A percentile compares a stretch with the other conserved stretches of the same genome.
Evolutionary conservation across 2,329 filamentous ascomycete species (phyloP).

Genomic region (Chaetomium sp.): DNA sequence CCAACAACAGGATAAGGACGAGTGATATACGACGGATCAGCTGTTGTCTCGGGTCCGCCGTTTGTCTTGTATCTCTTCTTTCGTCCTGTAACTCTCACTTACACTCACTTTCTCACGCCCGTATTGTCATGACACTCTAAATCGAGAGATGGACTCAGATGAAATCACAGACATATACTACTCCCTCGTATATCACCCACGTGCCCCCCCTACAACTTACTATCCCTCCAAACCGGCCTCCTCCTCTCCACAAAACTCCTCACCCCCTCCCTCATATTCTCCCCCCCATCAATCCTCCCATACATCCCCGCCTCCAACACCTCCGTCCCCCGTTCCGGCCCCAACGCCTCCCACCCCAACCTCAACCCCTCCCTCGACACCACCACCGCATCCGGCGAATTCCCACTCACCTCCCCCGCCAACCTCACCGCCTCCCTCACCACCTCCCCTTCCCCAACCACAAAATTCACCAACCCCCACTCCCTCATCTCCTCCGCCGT

Average conservation of each 20-base stretch:
- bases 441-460: conserved; percentile 45
- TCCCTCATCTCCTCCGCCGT: conserved; percentile 50
- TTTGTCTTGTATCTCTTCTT: too few species aligned
- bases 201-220: conserved; percentile 47
- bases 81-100: too few species aligned
- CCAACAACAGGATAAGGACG: too few species aligned
- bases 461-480: conserved; percentile 67
- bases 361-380: conserved; percentile 64
- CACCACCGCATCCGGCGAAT: conserved; percentile 70
- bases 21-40: too few species aligned
- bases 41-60: too few species aligned
- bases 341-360: conserved; percentile 64
- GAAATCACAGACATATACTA: background rate
- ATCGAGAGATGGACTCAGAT: background rate
- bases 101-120: too few species aligned
- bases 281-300: conserved; percentile 53
- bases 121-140: background rate
- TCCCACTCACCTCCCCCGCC: conserved; percentile 55
- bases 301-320: conserved; percentile 53
- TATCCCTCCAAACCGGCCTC: conserved; percentile 60
- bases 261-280: conserved; percentile 72
- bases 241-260: conserved; percentile 72
- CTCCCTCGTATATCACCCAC: too few species aligned
- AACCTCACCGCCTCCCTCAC: conserved; percentile 54
- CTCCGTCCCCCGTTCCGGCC: conserved; percentile 57